A percentile compares a stretch with the other conserved stretches of the same genome.
Conservation (phyloP, 352 stramenopile species). For the Pythium inflatum region DNA sequence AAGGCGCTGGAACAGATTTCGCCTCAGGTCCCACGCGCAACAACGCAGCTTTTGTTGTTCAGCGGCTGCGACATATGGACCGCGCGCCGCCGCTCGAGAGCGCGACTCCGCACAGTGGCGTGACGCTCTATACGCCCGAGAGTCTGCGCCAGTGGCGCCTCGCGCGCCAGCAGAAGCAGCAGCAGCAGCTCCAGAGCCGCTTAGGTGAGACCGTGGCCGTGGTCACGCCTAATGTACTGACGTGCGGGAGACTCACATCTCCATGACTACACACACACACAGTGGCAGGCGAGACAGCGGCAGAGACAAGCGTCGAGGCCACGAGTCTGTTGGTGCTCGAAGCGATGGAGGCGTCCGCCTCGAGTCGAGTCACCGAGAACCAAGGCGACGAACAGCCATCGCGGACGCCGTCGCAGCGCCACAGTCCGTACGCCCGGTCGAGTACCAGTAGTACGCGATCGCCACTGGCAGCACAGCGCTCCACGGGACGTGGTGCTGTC, state of each 20-base stretch:
- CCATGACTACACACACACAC: neutral
- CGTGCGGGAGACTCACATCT: neutral
- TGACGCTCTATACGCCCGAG: constrained; percentile 24
- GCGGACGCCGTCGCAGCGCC: neutral
- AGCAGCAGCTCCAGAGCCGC: neutral
- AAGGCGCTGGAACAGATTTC: neutral
- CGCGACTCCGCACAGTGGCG: neutral
- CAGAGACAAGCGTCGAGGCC: neutral
- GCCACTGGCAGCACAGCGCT: neutral
- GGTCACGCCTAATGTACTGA: neutral
- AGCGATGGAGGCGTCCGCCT: neutral
- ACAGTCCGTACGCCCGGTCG: constrained; percentile 4
- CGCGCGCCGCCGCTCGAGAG: constrained; percentile 1
- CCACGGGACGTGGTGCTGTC: too few relatives aligned
- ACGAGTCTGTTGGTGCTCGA: neutral
- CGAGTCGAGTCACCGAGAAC: neutral
- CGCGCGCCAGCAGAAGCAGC: constrained; percentile 17
- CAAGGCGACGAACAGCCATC: neutral
- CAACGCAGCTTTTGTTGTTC: too few relatives aligned
- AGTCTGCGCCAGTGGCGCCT: constrained; percentile 26
- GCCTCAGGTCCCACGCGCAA: neutral
- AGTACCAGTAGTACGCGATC: neutral
- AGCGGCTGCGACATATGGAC: constrained; percentile 3
- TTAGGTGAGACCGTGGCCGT: neutral
- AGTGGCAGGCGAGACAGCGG: neutral